Evolutionary conservation across 208 protist species (phyloP), one percentile per base, ranked within the genome.

Genomic region (Zelonia costaricensis): DNA sequence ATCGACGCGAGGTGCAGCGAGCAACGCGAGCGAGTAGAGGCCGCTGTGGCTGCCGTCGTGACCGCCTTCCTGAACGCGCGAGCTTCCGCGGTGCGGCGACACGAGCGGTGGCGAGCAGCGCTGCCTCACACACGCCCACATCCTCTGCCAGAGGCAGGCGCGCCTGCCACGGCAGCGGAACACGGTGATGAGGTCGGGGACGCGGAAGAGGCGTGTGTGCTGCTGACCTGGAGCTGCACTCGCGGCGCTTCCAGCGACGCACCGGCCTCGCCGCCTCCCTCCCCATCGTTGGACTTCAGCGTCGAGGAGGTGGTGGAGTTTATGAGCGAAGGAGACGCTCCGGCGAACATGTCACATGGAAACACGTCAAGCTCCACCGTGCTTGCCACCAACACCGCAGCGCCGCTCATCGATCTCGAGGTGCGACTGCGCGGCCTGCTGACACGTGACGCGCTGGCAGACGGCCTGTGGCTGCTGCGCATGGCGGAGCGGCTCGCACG

Each of bases 201-300:
- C 1, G 52, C 27, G 0, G 44, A 46, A n/a, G 62, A 60, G 35
- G 40, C 42, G 4, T 69, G 62, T 16, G 46, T 62, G 2, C 28
- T 69, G 15, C 36, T 69, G 31, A 33, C 45, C 42, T 69, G 62
- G 62, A 56, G 62, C 28, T 53, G 47, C n/a, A n/a, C n/a, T n/a
- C n/a, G n/a, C n/a, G n/a, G n/a, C n/a, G n/a, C n/a, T n/a, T n/a
- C n/a, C n/a, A n/a, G n/a, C n/a, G n/a, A n/a, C n/a, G n/a, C n/a
- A n/a, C n/a, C n/a, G n/a, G n/a, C n/a, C n/a, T n/a, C n/a, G n/a
- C n/a, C n/a, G n/a, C n/a, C n/a, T n/a, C n/a, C n/a, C n/a, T n/a
- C n/a, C 30, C 22, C 30, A 9, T n/a, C 16, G 47, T 1, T 39
- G 6, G 47, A 53, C 47, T 28, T 15, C 47, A 53, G 47, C 28